Evolutionary conservation across 2,329 filamentous ascomycete species (phyloP).

Genomic region (Pseudofabraea citricarpa): DNA sequence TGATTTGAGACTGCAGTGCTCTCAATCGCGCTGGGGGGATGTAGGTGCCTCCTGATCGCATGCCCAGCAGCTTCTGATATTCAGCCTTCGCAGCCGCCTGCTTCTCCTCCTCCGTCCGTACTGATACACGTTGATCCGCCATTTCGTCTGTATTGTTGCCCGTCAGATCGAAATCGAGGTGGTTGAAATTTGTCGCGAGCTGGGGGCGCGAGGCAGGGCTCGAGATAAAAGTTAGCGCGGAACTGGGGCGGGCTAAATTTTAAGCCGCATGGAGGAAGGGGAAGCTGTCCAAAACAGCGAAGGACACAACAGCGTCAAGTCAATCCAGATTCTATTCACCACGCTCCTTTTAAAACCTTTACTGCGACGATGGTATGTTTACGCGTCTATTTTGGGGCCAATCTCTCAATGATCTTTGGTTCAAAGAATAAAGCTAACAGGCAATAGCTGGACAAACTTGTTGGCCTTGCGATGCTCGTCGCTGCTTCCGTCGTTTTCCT

Average conservation of each 20-base stretch:
- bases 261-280: constrained; percentile 5
- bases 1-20: constrained; percentile 93
- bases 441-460: constrained; percentile 82
- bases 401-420: too few species aligned
- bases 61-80: constrained; percentile 85
- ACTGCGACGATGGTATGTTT: constrained; percentile 28
- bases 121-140: background rate
- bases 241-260: background rate
- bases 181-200: background rate
- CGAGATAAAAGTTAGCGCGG: constrained; percentile 4
- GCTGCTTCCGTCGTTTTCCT: constrained; percentile 68
- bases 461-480: constrained; percentile 72
- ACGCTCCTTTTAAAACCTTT: constrained; percentile 22
- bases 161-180: constrained; percentile 5
- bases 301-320: too few species aligned
- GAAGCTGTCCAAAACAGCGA: too few species aligned
- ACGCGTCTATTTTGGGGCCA: too few species aligned
- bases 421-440: constrained; percentile 2
- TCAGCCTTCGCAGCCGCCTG: constrained; percentile 86
- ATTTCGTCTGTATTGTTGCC: constrained; percentile 13
- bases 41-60: constrained; percentile 93
- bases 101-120: constrained; percentile 72
- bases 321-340: constrained; percentile 13
- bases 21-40: constrained; percentile 88
- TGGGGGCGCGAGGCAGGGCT: constrained; percentile 7